Evolutionary conservation across 495 filamentous ascomycete genomes (phyloP).

Genomic region (Saxophila tyrrhenica): DNA sequence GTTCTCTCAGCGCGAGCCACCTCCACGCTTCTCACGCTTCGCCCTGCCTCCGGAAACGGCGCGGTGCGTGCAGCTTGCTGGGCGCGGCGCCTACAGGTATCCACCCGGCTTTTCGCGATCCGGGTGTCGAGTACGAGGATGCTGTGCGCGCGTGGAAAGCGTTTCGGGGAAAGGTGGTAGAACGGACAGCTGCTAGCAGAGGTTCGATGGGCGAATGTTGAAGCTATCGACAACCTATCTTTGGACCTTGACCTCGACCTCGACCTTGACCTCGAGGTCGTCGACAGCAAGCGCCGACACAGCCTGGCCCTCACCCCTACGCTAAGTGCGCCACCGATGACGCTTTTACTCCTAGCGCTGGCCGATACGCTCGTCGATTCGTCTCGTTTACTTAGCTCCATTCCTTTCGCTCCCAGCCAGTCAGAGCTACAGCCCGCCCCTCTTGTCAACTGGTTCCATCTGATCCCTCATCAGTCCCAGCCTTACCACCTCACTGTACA

Average conservation of each 20-base stretch:
- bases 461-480: background rate
- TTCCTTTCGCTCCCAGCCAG: no score
- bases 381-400: background rate
- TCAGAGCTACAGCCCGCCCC: constrained; percentile 3
- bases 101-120: background rate
- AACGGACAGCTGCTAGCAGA: no score
- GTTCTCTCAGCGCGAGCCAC: background rate
- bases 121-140: background rate
- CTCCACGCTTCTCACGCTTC: background rate
- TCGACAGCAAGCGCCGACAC: background rate
- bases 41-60: background rate
- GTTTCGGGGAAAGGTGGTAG: no score
- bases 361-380: background rate
- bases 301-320: background rate
- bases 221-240: background rate
- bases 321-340: no score
- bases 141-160: background rate
- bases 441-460: background rate
- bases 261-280: background rate
- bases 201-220: no score
- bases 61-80: background rate
- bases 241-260: background rate
- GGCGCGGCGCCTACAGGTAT: no score
- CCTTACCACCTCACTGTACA: background rate
- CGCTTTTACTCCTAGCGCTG: no score